These are phyloP conservation scores for Aspergillus latus DNA, from an alignment of 2,329 filamentous ascomycete species.

Conservation along the genomic window DNA sequence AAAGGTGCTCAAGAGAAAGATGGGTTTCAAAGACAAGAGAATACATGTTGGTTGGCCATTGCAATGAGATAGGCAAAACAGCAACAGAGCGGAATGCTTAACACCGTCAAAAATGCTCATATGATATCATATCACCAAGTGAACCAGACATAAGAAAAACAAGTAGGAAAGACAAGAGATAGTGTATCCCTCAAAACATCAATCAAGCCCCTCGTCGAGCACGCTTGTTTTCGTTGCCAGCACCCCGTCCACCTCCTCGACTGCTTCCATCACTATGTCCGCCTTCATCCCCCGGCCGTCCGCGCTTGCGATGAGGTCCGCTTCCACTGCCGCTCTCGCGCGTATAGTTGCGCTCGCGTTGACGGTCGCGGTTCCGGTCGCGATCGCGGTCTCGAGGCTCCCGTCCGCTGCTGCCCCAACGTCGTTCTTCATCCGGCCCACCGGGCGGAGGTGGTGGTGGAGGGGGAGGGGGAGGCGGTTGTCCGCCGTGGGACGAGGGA, in stretches of 20 bases:
- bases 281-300: constrained; percentile 36
- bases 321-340: constrained; percentile 30
- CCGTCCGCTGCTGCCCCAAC: constrained; percentile 34
- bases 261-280: constrained; percentile 28
- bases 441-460: constrained; percentile 30
- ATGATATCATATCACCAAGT: constrained; percentile 15
- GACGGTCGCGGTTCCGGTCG: constrained; percentile 37
- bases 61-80: constrained; percentile 4
- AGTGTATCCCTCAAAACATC: not conserved
- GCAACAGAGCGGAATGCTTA: constrained; percentile 7
- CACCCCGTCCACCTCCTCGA: constrained; percentile 38
- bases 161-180: constrained; percentile 14
- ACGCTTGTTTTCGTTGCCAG: constrained; percentile 43
- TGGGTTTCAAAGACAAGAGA: constrained; percentile 4
- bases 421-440: constrained; percentile 34
- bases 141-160: constrained; percentile 16
- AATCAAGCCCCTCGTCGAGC: constrained; percentile 35
- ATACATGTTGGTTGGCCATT: constrained; percentile 11
- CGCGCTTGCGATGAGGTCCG: constrained; percentile 38
- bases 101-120: constrained; percentile 24
- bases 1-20: not conserved
- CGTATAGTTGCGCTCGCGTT: constrained; percentile 33
- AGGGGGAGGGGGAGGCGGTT: constrained; percentile 30
- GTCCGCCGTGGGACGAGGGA: constrained; percentile 34
- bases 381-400: constrained; percentile 39